Evolutionary conservation across 2,329 filamentous ascomycete genomes (phyloP), one percentile per base, ranked within the genome.

Genomic region (Beauveria bassiana): DNA sequence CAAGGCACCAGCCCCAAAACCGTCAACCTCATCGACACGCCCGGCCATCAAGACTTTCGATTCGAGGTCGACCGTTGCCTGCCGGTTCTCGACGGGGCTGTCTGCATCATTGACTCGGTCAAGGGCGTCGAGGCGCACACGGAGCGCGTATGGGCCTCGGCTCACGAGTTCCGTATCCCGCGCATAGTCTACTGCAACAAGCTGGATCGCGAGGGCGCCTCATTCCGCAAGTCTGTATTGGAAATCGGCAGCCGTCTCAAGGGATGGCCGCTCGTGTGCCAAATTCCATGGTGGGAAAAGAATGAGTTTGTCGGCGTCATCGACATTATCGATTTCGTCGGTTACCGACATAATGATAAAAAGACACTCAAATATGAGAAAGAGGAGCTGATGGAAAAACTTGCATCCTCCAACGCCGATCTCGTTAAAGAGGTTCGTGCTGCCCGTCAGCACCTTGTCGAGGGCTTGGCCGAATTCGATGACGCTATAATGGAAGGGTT

Each of bases 51-150:
- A 24, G 95, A 99, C 72, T 99, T 99, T 69, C 92, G 93, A 0
- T 98, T 98, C 70, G 95, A 99, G 73, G 95, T 98, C 2, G 83
- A 97, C 66, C 86, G 95, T 14, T 98, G 93, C 38, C 79, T 98
- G 7, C 87, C 91, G 22, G 89, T 96, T 40, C 81, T 96, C 0
- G 92, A 96, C 70, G 92, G 92, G 5, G 91, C 91, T 1, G 87
- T 96, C n/a, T 96, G 91, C 69, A 93, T 96, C 68, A 85, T 96
- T 8, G 92, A 96, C 71, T 92, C 90, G 0, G 92, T 96, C 43
- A 92, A 93, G 64, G 92, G 92, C 1, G 95, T 99, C 24, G 95
- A 99, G 74, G 93, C 95, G 1, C 95, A 98, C 72, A 98, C 95
- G 0, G 95, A 99, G 72, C 88, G 96, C 68, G 95, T 99, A 3